phyloP scores from a whole-genome alignment of 352 stramenopile species.

The Pythium scleroteichum region DNA sequence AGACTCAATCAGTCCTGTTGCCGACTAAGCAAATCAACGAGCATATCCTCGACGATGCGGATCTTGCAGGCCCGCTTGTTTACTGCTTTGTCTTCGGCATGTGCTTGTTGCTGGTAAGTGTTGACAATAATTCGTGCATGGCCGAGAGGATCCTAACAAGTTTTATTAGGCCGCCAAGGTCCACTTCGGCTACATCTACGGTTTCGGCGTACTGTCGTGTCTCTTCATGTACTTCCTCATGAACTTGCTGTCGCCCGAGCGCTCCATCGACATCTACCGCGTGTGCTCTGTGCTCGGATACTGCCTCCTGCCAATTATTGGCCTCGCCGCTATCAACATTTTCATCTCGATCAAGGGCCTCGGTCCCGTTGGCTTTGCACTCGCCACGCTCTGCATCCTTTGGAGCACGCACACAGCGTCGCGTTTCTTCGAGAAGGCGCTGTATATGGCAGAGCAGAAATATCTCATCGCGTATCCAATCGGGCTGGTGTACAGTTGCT shows the following conservation, averaged over 20 bases:
- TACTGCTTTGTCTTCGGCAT: slow-evolving; percentile 95
- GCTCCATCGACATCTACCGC: slow-evolving; percentile 91
- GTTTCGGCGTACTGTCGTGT: slow-evolving; percentile 97
- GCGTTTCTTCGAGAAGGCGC: slow-evolving; percentile 95
- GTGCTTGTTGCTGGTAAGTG: slow-evolving; percentile 90
- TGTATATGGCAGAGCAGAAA: slow-evolving; percentile 95
- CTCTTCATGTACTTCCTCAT: slow-evolving; percentile 95
- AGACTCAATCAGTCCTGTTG: slow-evolving; percentile 95
- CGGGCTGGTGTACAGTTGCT: slow-evolving; percentile 96
- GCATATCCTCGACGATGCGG: slow-evolving; percentile 90
- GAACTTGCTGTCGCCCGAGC: slow-evolving; percentile 92
- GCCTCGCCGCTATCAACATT: slow-evolving; percentile 93
- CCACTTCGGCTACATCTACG: slow-evolving; percentile 99
- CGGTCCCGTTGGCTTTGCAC: slow-evolving; percentile 71
- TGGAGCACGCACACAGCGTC: slow-evolving; percentile 96
- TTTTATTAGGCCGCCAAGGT: slow-evolving; percentile 83
- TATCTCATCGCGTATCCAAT: slow-evolving; percentile 98
- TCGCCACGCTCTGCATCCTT: slow-evolving; percentile 87
- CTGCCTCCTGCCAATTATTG: slow-evolving; percentile 95
- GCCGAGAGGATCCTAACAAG: too few species aligned
- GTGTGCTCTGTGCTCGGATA: slow-evolving; percentile 97
- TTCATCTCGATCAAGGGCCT: slow-evolving; percentile 87
- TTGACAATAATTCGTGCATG: not conserved
- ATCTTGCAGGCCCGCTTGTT: slow-evolving; percentile 94
- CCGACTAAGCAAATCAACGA: slow-evolving; percentile 91